Evolutionary conservation across 1,284 basidiomycete genomes (phyloP).

Genomic region (Xerocomus nothofagi): DNA sequence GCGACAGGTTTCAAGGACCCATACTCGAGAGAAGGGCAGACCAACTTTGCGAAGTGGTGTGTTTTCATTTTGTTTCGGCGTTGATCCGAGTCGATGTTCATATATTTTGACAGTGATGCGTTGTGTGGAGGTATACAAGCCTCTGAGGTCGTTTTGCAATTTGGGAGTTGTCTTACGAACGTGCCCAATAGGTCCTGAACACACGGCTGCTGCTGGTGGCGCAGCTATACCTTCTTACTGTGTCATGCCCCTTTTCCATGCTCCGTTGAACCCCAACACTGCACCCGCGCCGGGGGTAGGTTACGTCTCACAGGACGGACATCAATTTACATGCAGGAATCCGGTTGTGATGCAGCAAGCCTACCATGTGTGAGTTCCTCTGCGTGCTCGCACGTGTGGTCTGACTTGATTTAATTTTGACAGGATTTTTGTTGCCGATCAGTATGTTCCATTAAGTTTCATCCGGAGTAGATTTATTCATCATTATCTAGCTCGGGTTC

Average conservation of each 20-base stretch:
- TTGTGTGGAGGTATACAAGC: conserved; percentile 42
- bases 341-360: conserved; percentile 47
- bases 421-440: conserved; percentile 33
- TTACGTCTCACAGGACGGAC: conserved; percentile 52
- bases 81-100: background rate
- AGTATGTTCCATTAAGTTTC: conserved; percentile 5
- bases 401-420: conserved; percentile 1
- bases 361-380: conserved; percentile 25
- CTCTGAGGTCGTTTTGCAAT: background rate
- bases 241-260: conserved; percentile 54
- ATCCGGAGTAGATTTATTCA: background rate
- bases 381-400: background rate
- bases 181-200: conserved; percentile 42
- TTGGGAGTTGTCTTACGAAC: background rate
- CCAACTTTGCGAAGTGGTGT: conserved; percentile 55
- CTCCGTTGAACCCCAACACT: conserved; percentile 34
- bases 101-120: conserved; percentile 42
- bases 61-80: background rate
- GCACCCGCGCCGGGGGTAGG: conserved; percentile 38
- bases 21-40: conserved; percentile 54
- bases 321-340: conserved; percentile 53
- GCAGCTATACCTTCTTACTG: conserved; percentile 56
- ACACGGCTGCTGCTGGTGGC: conserved; percentile 39
- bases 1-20: conserved; percentile 46
- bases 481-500: conserved; percentile 47